Conservation (phyloP, 352 stramenopile species). For the Phytophthora palmivora region DNA sequence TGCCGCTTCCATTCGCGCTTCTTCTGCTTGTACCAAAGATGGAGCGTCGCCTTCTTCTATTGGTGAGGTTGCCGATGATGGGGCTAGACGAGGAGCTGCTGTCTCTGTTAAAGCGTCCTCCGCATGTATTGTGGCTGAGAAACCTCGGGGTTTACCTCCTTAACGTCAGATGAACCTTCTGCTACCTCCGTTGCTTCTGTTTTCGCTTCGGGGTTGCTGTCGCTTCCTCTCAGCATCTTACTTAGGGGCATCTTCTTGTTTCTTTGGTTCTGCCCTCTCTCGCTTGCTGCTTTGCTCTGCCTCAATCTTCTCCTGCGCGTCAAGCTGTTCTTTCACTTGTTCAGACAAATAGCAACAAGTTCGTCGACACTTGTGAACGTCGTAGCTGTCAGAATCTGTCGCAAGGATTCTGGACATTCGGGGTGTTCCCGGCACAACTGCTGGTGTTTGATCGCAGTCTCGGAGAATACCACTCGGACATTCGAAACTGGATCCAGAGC, state of each 20-base stretch:
- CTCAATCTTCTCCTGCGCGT: conserved; percentile 17
- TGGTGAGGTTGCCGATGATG: conserved; percentile 7
- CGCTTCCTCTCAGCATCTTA: conserved; percentile 10
- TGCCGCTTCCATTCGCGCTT: not conserved
- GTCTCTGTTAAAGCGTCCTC: conserved; percentile 10
- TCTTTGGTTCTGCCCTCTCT: too few relatives aligned
- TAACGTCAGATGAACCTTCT: conserved; percentile 4
- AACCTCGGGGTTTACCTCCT: conserved; percentile 14
- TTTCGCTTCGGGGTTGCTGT: conserved; percentile 12
- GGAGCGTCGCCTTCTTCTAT: conserved; percentile 30
- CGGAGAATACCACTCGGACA: conserved; percentile 69
- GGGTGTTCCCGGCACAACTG: conserved; percentile 40
- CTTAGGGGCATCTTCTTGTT: conserved; percentile 3
- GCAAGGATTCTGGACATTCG: conserved; percentile 39
- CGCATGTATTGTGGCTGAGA: not conserved
- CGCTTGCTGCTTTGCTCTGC: too few relatives aligned
- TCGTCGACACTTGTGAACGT: conserved; percentile 36
- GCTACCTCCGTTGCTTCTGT: conserved; percentile 1
- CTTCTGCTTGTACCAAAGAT: conserved; percentile 20
- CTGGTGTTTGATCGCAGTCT: conserved; percentile 55
- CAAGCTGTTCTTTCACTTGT: conserved; percentile 21
- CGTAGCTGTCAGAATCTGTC: conserved; percentile 27
- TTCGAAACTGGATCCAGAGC: conserved; percentile 74
- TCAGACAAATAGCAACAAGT: conserved; percentile 36
- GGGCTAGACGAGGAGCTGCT: conserved; percentile 2